A percentile compares a stretch with the other conserved stretches of the same genome.
Conservation (phyloP, 768 basidiomycete species). For the Rhodotorula sphaerocarpa region DNA sequence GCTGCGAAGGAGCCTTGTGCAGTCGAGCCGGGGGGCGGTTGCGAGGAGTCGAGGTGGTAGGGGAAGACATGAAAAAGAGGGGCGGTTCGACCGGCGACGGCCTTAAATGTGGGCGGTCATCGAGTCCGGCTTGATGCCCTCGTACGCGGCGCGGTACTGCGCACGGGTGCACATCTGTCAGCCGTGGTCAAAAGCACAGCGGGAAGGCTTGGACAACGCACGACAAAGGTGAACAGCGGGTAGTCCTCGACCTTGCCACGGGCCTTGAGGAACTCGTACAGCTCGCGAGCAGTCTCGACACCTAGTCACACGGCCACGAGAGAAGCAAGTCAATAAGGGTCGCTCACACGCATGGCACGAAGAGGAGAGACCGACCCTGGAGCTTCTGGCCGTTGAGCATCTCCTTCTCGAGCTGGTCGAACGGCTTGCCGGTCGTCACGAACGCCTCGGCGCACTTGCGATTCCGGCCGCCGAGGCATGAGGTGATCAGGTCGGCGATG, state of each 20-base stretch:
- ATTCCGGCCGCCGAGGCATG: constrained; percentile 44
- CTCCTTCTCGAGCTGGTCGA: constrained; percentile 46
- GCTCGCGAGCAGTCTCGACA: constrained; percentile 44
- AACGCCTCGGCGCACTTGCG: constrained; percentile 47
- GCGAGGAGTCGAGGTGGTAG: background rate
- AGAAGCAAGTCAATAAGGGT: too few relatives aligned
- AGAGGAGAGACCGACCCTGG: constrained; percentile 41
- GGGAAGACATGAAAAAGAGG: background rate
- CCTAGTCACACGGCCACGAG: too few relatives aligned
- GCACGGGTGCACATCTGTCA: too few relatives aligned
- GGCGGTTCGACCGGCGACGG: background rate
- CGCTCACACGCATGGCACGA: too few relatives aligned
- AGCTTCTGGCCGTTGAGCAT: constrained; percentile 49
- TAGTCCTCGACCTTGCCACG: constrained; percentile 45
- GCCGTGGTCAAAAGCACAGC: too few relatives aligned
- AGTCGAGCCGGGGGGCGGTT: background rate
- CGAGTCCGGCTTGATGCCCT: constrained; percentile 31
- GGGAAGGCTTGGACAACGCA: constrained; percentile 4
- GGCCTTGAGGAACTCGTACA: constrained; percentile 46
- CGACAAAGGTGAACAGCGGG: constrained; percentile 45
- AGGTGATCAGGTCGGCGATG: constrained; percentile 49
- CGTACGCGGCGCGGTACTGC: constrained; percentile 38
- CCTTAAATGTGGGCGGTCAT: constrained; percentile 31
- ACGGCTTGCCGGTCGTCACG: constrained; percentile 46
- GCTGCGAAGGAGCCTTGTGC: too few relatives aligned